A percentile compares a stretch with the other conserved stretches of the same genome.
Conservation (phyloP, 208 protist genomes). For the Acanthamoeba triangularis region DNA sequence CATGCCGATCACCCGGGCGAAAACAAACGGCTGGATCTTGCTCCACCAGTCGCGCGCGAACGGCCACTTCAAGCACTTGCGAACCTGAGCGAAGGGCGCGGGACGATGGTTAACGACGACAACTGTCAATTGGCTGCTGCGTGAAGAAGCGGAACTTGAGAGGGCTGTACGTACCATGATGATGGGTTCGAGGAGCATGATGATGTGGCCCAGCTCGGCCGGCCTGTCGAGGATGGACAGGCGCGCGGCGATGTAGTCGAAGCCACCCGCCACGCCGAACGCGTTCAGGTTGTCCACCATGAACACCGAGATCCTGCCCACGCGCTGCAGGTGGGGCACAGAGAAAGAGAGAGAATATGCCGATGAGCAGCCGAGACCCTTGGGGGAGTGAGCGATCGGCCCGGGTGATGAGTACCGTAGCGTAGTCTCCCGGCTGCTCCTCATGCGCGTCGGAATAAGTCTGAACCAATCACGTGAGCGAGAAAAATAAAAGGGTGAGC, state of each 20-base stretch:
- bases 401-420: not conserved
- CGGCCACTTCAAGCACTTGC: constrained; percentile 38
- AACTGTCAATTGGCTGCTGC: not conserved
- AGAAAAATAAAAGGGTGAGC: not conserved
- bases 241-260: constrained; percentile 60
- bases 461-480: not conserved
- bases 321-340: not conserved
- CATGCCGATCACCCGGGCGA: constrained; percentile 24
- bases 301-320: constrained; percentile 25
- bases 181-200: constrained; percentile 52
- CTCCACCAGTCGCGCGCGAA: constrained; percentile 27
- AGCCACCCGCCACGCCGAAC: constrained; percentile 38
- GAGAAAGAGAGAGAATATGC: not conserved
- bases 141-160: not conserved
- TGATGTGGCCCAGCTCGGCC: not conserved
- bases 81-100: too few relatives aligned
- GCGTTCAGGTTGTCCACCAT: constrained; percentile 45
- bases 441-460: not conserved
- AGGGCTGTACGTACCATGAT: not conserved
- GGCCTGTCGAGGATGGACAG: not conserved
- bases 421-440: constrained; percentile 5
- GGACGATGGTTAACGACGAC: not conserved
- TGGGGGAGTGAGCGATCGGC: not conserved
- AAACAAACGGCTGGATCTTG: not conserved
- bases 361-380: not conserved